Percentiles rank a stretch among this genome's conserved stretches.
Conservation (phyloP, 176 grass and related monocot species). For the Aegilops umbellulata region DNA sequence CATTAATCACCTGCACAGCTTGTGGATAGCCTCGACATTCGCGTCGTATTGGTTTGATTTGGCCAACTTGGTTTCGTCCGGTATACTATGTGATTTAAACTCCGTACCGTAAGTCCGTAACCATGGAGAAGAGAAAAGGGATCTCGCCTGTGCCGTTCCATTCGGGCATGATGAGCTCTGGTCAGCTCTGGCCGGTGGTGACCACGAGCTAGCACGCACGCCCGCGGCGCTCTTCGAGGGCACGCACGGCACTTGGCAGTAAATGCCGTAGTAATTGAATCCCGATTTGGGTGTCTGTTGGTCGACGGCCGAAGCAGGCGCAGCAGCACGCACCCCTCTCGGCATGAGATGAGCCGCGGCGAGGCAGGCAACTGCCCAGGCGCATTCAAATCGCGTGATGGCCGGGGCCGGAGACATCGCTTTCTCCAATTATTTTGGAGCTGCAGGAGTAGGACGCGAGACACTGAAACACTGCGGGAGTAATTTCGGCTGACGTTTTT, state of each 20-base stretch:
- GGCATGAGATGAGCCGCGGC: not conserved
- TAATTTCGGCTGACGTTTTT: not conserved
- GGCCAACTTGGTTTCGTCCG: not conserved
- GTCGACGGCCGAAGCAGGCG: not conserved
- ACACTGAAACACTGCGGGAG: not conserved
- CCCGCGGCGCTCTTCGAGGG: too few relatives aligned
- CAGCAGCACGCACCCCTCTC: not conserved
- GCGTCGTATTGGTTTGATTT: not conserved
- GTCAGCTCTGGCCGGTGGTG: not conserved
- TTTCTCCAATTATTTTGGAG: not conserved
- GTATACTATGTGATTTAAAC: not conserved
- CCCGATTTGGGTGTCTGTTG: constrained; percentile 24
- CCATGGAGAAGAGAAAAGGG: not conserved
- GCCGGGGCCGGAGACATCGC: not conserved
- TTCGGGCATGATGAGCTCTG: not conserved
- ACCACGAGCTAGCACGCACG: not conserved
- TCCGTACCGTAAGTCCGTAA: not conserved
- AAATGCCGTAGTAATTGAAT: not conserved
- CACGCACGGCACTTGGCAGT: not conserved
- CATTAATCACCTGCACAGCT: not conserved
- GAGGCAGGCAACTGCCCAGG: not conserved
- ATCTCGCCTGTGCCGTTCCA: not conserved
- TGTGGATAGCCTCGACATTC: not conserved
- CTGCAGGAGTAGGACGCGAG: not conserved
- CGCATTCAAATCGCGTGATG: not conserved